Percentiles rank a stretch among this genome's conserved stretches.
Evolutionary conservation across 1,139 yeast genomes (phyloP).

Genomic region (Lodderomyces oxycetoniae): DNA sequence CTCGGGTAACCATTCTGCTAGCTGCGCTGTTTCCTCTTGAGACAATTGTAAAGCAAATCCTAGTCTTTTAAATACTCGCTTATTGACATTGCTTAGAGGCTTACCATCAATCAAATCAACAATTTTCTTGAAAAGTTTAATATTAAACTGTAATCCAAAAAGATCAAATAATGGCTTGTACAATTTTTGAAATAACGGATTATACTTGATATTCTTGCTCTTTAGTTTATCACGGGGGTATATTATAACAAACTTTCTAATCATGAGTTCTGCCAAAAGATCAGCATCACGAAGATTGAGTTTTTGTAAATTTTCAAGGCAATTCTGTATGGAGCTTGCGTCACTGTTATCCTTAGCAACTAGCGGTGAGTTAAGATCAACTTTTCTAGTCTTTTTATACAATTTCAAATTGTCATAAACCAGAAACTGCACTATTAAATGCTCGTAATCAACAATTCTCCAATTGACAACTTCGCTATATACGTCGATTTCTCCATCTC

Average conservation of each 20-base stretch:
- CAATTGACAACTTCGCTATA: slow-evolving; percentile 4
- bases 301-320: slow-evolving; percentile 21
- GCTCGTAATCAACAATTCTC: slow-evolving; percentile 3
- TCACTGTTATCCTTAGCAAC: slow-evolving; percentile 16
- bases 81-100: slow-evolving; percentile 2
- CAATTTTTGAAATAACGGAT: slow-evolving; percentile 25
- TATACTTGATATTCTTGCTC: slow-evolving; percentile 22
- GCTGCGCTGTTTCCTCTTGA: slow-evolving; percentile 13
- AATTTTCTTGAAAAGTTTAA: slow-evolving; percentile 13
- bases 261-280: slow-evolving; percentile 16
- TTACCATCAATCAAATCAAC: slow-evolving; percentile 1
- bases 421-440: slow-evolving; percentile 6
- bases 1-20: slow-evolving; percentile 18
- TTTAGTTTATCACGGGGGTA: slow-evolving; percentile 22
- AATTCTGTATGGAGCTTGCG: slow-evolving; percentile 16
- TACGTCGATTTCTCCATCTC: slow-evolving; percentile 1
- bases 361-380: slow-evolving; percentile 33
- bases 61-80: slow-evolving; percentile 7
- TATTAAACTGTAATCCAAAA: slow-evolving; percentile 23
- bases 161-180: slow-evolving; percentile 32
- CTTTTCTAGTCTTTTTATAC: slow-evolving; percentile 41
- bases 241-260: slow-evolving; percentile 26
- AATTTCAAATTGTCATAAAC: slow-evolving; percentile 21
- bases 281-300: slow-evolving; percentile 8
- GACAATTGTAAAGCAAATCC: slow-evolving; percentile 5